Evolutionary conservation across 2,329 filamentous ascomycete species (phyloP).

Genomic region (Zasmidium citrigriseum): DNA sequence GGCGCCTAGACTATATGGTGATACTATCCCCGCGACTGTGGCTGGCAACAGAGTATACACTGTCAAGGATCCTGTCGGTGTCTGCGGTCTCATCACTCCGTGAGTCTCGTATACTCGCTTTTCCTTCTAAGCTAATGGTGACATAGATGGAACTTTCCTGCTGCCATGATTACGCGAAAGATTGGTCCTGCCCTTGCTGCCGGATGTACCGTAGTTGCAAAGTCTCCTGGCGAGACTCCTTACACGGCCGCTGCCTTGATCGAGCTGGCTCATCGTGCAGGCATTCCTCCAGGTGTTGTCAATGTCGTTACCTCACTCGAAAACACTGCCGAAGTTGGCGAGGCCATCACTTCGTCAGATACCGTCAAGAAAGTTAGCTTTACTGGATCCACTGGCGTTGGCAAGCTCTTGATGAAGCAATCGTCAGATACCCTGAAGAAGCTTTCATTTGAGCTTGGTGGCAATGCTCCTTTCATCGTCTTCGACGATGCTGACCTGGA

Average conservation of each 20-base stretch:
- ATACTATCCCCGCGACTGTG: constrained; percentile 70
- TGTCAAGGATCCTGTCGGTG: constrained; percentile 79
- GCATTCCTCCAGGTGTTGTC: constrained; percentile 85
- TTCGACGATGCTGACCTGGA: constrained; percentile 93
- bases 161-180: constrained; percentile 51
- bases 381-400: constrained; percentile 72
- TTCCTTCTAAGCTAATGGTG: constrained; percentile 1
- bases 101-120: constrained; percentile 26
- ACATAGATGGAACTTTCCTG: constrained; percentile 70
- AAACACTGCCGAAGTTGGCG: constrained; percentile 79
- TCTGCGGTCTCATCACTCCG: constrained; percentile 80
- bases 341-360: constrained; percentile 72
- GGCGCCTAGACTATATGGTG: constrained; percentile 71
- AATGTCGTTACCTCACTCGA: constrained; percentile 80
- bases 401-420: constrained; percentile 85
- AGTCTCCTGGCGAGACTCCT: constrained; percentile 88
- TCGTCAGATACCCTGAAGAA: constrained; percentile 81
- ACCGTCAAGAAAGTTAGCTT: constrained; percentile 86
- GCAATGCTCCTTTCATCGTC: constrained; percentile 94
- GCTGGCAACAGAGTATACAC: constrained; percentile 75
- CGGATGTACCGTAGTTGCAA: constrained; percentile 92
- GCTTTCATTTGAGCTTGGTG: constrained; percentile 86
- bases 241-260: constrained; percentile 86
- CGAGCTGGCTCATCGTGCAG: constrained; percentile 81
- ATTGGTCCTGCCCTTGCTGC: constrained; percentile 69